Percentiles rank a stretch among this genome's conserved stretches.
Evolutionary conservation across 2,329 filamentous ascomycete species (phyloP).

Genomic region (Ophiobolus disseminans): DNA sequence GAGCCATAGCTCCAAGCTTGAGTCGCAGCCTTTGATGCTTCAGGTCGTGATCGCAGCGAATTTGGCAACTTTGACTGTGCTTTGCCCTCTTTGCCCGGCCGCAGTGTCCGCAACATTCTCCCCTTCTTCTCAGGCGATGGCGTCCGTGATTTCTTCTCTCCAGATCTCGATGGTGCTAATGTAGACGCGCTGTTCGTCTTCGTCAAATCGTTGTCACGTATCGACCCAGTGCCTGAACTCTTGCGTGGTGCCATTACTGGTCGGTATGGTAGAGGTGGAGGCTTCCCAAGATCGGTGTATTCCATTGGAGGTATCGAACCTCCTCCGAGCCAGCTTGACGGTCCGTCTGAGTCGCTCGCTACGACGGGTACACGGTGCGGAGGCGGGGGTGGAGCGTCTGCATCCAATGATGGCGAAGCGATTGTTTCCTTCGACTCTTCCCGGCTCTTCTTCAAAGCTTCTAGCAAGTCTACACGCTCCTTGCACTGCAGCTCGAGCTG

Average conservation of each 20-base stretch:
- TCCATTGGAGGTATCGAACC: constrained; percentile 82
- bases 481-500: constrained; percentile 91
- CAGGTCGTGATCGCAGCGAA: constrained; percentile 55
- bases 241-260: constrained; percentile 57
- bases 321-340: constrained; percentile 71
- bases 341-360: constrained; percentile 17
- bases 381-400: constrained; percentile 33
- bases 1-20: constrained; percentile 63
- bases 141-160: constrained; percentile 59
- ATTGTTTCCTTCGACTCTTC: constrained; percentile 57
- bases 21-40: constrained; percentile 68
- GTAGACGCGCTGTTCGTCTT: constrained; percentile 30
- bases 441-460: constrained; percentile 74
- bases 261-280: constrained; percentile 65
- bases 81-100: constrained; percentile 55
- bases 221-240: constrained; percentile 50
- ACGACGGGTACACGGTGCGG: constrained; percentile 23
- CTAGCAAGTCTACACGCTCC: constrained; percentile 86
- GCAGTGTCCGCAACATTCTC: constrained; percentile 63
- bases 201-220: constrained; percentile 29
- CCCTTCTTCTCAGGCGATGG: constrained; percentile 69
- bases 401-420: constrained; percentile 20
- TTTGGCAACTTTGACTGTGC: constrained; percentile 55
- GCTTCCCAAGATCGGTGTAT: constrained; percentile 82
- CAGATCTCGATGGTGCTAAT: constrained; percentile 44